A percentile compares a stretch with the other conserved stretches of the same genome.
Evolutionary conservation across 352 stramenopile species (phyloP).

Genomic region (Phytophthora niederhauseri): DNA sequence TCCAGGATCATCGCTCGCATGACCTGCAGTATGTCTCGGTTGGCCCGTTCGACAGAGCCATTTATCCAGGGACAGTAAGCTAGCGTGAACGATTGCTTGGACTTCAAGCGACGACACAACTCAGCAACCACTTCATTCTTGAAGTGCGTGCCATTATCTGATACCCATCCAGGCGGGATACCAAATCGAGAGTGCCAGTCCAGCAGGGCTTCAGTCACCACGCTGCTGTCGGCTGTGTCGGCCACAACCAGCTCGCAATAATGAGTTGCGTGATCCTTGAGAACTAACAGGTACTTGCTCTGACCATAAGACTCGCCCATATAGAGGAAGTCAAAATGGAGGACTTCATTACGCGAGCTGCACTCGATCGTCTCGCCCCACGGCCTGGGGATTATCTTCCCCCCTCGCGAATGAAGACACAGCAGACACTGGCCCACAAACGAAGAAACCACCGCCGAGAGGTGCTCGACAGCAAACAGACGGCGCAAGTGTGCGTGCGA

Average conservation of each 20-base stretch:
- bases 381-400: neutral
- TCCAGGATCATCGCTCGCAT: conserved; percentile 27
- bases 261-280: conserved; percentile 30
- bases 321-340: conserved; percentile 7
- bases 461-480: neutral
- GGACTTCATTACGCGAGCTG: conserved; percentile 2
- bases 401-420: neutral
- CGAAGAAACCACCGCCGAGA: neutral
- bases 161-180: conserved; percentile 1
- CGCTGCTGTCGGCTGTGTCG: conserved; percentile 11
- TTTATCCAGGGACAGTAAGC: conserved; percentile 44
- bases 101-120: conserved; percentile 24
- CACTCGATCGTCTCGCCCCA: conserved; percentile 10
- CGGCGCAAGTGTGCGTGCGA: neutral
- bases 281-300: conserved; percentile 30
- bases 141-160: conserved; percentile 6
- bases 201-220: conserved; percentile 1
- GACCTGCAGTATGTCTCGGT: conserved; percentile 41
- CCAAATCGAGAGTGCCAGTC: conserved; percentile 14
- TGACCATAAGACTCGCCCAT: neutral
- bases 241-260: conserved; percentile 32
- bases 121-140: conserved; percentile 22
- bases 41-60: conserved; percentile 33
- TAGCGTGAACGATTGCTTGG: conserved; percentile 30
- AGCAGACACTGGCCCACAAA: neutral